Base-by-base conservation (phyloP, 768 basidiomycete species). In the Russula sp. region DNA sequence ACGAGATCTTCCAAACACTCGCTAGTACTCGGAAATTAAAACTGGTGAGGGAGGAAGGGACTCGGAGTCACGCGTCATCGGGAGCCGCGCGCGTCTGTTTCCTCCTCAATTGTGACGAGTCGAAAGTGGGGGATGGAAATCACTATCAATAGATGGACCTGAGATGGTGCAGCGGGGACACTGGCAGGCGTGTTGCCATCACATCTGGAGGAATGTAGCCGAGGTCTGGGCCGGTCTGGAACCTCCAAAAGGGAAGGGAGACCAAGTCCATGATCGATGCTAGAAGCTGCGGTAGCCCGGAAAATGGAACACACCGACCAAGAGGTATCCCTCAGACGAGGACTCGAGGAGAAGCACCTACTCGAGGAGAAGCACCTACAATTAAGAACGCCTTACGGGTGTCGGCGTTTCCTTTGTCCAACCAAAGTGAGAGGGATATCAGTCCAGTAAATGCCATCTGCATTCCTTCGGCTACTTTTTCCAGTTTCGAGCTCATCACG, bases 181-280 rank as follows among this genome's bases (percentile, higher is more conserved):
- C n/a, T n/a, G 55, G 18, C 7, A 57, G 48, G 38, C 24, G 22
- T 16, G 48, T 38, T 7, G 55, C 36, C 22, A 63, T 57, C 13
- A 11, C 30, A 14, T 53, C 22, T 0, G 62, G 57, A 3, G 50
- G 24, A 28, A 53, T 36, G 24, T 53, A 58, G 4, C 56, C 57
- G n/a, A n/a, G n/a, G n/a, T n/a, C n/a, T n/a, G n/a, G 5, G 28
- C 2, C n/a, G n/a, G 7, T n/a, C 36, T 40, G 62, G 57, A 2
- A 63, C 50, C 5, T 52, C 49, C 28, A 51, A 24, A 22, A 63
- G 56, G 24, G 49, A 52, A 63, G 62, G 32, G 49, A 52, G 16
- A 22, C 38, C 9, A 63, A 40, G 22, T 42, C 16, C 9, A 0
- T 34, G 5, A 46, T 13, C 5, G 61, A 56, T 6, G 13, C 24